Percentiles rank a stretch among this genome's conserved stretches.
These are phyloP conservation scores for Blastocystis sp. DNA, from an alignment of 352 stramenopile species.

Conservation along the genomic window DNA sequence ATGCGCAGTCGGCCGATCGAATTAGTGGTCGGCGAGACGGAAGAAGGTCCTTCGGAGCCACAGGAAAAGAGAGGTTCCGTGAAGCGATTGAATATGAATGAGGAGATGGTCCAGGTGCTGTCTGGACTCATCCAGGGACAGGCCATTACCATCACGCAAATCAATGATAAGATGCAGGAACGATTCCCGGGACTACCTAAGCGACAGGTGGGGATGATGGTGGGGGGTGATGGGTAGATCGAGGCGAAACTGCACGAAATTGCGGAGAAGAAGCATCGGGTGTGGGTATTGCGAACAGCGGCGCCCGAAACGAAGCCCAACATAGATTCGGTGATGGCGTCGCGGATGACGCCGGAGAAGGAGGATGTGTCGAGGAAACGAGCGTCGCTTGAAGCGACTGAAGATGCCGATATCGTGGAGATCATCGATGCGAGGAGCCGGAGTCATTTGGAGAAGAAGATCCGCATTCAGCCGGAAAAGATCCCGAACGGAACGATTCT, in stretches of 20 bases:
- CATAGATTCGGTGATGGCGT: slow-evolving; percentile 15
- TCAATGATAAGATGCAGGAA: slow-evolving; percentile 39
- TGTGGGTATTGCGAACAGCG: slow-evolving; percentile 1
- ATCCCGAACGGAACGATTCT: slow-evolving; percentile 42
- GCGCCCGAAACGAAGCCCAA: not conserved
- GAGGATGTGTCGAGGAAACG: not conserved
- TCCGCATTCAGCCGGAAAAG: slow-evolving; percentile 38
- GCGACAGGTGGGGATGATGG: not conserved
- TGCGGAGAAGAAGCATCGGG: slow-evolving; percentile 31
- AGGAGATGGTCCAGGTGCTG: not conserved
- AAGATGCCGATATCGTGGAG: not conserved
- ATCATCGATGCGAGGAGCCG: not conserved
- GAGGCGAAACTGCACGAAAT: slow-evolving; percentile 37
- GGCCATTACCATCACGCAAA: slow-evolving; percentile 24
- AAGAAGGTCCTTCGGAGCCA: not conserved
- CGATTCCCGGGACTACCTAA: slow-evolving; percentile 40
- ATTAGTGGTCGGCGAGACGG: not conserved
- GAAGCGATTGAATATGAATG: slow-evolving; percentile 32
- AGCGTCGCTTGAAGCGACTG: not conserved
- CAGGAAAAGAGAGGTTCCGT: not conserved
- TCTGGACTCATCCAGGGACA: not conserved
- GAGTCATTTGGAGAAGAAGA: not conserved
- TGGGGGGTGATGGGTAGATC: not conserved
- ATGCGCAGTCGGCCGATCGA: not conserved
- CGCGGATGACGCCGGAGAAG: not conserved